These are phyloP conservation scores for Iberis pinnata DNA, from an alignment of 345 rosid genomes.

Conservation along the genomic window DNA sequence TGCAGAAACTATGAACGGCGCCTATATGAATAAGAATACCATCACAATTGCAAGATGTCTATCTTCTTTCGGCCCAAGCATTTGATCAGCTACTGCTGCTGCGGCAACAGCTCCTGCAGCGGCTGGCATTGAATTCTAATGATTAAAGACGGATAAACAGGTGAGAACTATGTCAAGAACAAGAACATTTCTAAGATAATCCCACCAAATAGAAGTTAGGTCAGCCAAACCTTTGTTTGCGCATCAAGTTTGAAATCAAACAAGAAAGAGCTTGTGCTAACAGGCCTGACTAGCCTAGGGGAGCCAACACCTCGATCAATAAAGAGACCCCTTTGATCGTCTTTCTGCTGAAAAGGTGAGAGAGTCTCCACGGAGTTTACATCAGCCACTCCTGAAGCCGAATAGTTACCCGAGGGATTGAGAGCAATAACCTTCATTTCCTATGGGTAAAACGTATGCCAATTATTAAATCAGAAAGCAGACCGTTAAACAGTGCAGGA, in stretches of 20 bases:
- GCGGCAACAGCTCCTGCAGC: constrained; percentile 99
- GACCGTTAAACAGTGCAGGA: not conserved
- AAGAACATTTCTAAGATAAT: not conserved
- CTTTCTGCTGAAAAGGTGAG: constrained; percentile 69
- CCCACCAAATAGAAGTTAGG: constrained; percentile 1
- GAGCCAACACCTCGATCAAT: constrained; percentile 99
- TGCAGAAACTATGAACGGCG: constrained; percentile 6
- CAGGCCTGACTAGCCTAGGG: constrained; percentile 74
- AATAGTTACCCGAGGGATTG: constrained; percentile 10
- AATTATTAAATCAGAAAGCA: not conserved
- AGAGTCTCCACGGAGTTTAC: constrained; percentile 68
- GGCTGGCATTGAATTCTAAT: constrained; percentile 93
- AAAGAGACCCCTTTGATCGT: constrained; percentile 74
- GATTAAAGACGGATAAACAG: constrained; percentile 21
- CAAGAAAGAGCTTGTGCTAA: constrained; percentile 55
- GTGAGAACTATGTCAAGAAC: constrained; percentile 18
- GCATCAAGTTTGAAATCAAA: constrained; percentile 52
- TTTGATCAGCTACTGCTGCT: constrained; percentile 96
- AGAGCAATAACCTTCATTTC: constrained; percentile 26
- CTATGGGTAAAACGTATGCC: constrained; percentile 13
- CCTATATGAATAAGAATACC: constrained; percentile 41
- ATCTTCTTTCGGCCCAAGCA: constrained; percentile 98
- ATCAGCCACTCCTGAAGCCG: constrained; percentile 35
- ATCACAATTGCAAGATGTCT: constrained; percentile 88
- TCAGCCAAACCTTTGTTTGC: constrained; percentile 63